Evolutionary conservation across 176 grass and related monocot species (phyloP).

Genomic region (Chrysopogon serrulatus): DNA sequence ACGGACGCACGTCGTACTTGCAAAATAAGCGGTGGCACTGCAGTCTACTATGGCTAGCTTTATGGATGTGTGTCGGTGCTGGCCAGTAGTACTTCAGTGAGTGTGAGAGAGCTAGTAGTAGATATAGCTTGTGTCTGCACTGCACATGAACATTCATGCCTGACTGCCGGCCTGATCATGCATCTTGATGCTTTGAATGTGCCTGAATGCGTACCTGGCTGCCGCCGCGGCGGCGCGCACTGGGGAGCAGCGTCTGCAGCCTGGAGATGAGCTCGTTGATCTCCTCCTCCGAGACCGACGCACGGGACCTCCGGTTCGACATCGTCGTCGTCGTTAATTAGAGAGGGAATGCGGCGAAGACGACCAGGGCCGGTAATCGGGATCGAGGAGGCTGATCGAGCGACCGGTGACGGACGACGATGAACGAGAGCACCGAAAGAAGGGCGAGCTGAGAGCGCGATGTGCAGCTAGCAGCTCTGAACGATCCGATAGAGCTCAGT

Average conservation of each 20-base stretch:
- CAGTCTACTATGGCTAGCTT: not conserved
- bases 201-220: constrained; percentile 17
- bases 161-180: not conserved
- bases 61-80: not conserved
- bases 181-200: not conserved
- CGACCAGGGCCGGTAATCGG: not conserved
- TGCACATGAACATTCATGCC: not conserved
- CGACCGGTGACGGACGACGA: not conserved
- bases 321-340: not conserved
- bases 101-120: not conserved
- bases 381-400: not conserved
- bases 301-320: constrained; percentile 52
- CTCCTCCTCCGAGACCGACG: constrained; percentile 61
- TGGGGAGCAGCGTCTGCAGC: constrained; percentile 67
- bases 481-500: not conserved
- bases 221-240: constrained; percentile 22
- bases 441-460: not conserved
- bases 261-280: constrained; percentile 80
- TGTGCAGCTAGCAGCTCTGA: not conserved
- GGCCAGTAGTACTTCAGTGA: too few species aligned
- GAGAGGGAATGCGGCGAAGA: not conserved
- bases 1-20: not conserved
- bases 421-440: not conserved
- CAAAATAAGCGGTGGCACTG: not conserved
- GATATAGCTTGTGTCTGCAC: not conserved